Base-by-base conservation (phyloP, 768 basidiomycete genomes). In the Mycena latifolia region DNA sequence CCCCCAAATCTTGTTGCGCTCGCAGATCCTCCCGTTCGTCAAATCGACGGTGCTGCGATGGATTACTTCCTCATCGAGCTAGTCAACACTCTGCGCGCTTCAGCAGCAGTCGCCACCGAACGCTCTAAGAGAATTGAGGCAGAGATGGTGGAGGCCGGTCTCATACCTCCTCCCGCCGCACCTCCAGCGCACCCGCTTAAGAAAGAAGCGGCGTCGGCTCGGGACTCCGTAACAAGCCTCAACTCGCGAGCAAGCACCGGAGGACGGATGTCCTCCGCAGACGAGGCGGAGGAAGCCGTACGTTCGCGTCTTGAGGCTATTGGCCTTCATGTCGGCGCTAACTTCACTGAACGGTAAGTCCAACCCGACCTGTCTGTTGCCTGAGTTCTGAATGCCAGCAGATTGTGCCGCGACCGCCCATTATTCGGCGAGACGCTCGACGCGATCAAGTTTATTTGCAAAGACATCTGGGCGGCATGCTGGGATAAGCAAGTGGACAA, bases 401-500 rank as follows among this genome's bases (percentile, higher is more conserved):
- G 96, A 67, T 76, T 97, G 63, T 92, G 91, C 74, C 85, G 91
- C 37, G 90, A 94, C 66, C 83, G 90, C 70, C 81, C 88, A 33
- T 83, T 93, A 57, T 93, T 97, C 62, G 77, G 88, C 0, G 92
- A 96, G 74, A 92, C 94, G 0, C 83, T 98, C 9, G 96, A 98
- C 66, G 90, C 88, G 12, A 90, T 98, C 80, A 98, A 98, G 77
- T 98, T 98, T 73, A 85, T 98, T 62, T 98, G 96, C 81, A 98
- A 98, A 74, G 96, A 98, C 61, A 80, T 98, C n/a, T 98, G 96
- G 94, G 82, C 88, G 0, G 88, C 91, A 24, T 92, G 92, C 61
- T 98, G 94, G 90, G 93, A 95, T 56, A 96, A 96, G 75, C 96
- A 97, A 75, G 94, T 98, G 1, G 96, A 98, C 73, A 98, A 98